These are phyloP conservation scores for Cyclotella sp. DNA, from an alignment of 108 stramenopile species.

Conservation along the genomic window DNA sequence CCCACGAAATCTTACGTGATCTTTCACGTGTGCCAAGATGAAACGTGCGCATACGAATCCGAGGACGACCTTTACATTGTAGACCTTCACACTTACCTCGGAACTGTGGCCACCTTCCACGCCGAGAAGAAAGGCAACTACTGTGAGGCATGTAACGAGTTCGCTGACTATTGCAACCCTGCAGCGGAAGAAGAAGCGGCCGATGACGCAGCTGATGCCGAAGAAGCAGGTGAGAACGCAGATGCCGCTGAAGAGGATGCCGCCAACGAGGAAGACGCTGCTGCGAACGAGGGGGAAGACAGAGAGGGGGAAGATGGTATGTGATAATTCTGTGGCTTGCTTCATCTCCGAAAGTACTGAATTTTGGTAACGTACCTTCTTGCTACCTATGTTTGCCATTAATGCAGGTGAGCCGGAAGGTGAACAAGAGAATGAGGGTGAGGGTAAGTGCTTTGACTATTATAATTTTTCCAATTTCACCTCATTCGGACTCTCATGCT, in stretches of 20 bases:
- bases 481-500: neutral
- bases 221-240: slow-evolving; percentile 3
- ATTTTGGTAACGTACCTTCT: too few species aligned
- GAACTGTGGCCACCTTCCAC: slow-evolving; percentile 34
- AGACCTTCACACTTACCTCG: slow-evolving; percentile 47
- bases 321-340: too few species aligned
- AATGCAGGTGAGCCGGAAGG: neutral
- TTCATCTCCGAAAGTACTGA: too few species aligned
- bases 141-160: slow-evolving; percentile 49
- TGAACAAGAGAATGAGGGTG: slow-evolving; percentile 5
- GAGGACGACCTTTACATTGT: slow-evolving; percentile 53
- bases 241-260: slow-evolving; percentile 1
- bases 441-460: neutral
- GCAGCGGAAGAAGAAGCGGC: slow-evolving; percentile 9
- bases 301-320: neutral
- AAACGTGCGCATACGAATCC: slow-evolving; percentile 24
- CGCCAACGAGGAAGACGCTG: neutral
- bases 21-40: slow-evolving; percentile 30
- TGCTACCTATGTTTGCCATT: neutral
- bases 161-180: neutral
- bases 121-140: slow-evolving; percentile 50
- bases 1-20: slow-evolving; percentile 31
- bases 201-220: slow-evolving; percentile 13
- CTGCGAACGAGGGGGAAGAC: neutral
- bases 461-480: neutral